phyloP scores from a whole-genome alignment of 768 basidiomycete species.

The Strobilomyces dryophilus region DNA sequence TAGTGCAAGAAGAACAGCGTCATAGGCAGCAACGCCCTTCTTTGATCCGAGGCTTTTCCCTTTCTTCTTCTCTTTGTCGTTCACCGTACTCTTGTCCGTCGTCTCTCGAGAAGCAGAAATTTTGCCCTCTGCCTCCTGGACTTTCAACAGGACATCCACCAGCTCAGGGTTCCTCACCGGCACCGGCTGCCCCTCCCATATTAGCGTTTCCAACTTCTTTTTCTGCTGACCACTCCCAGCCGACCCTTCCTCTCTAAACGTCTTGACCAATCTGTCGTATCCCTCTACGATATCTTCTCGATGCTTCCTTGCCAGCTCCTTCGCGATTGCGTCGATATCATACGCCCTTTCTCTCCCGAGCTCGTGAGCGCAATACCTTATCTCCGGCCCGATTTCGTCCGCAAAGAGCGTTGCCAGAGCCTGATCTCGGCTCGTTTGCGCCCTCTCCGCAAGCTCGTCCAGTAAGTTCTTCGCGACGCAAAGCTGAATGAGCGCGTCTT shows the following conservation, averaged over 20 bases:
- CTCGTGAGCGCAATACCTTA: conserved; percentile 89
- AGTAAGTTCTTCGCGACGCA: conserved; percentile 74
- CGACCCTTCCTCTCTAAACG: conserved; percentile 43
- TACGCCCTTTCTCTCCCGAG: conserved; percentile 75
- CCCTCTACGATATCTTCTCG: conserved; percentile 60
- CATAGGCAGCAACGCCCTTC: conserved; percentile 81
- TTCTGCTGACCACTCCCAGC: conserved; percentile 37
- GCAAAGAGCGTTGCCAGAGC: conserved; percentile 80
- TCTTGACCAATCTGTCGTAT: conserved; percentile 50
- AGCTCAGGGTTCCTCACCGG: conserved; percentile 89
- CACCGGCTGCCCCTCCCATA: conserved; percentile 81
- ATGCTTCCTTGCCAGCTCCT: conserved; percentile 55
- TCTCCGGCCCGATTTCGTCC: conserved; percentile 87
- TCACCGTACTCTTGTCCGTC: conserved; percentile 24
- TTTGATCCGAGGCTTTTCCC: conserved; percentile 49
- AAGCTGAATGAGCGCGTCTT: conserved; percentile 70
- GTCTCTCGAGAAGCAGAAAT: conserved; percentile 39
- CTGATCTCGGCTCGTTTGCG: conserved; percentile 76
- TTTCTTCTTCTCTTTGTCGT: conserved; percentile 32
- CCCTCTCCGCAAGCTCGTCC: conserved; percentile 57
- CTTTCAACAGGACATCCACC: conserved; percentile 79
- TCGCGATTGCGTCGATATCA: conserved; percentile 72
- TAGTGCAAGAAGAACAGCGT: conserved; percentile 75
- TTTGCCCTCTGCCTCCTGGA: conserved; percentile 71
- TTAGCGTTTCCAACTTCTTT: conserved; percentile 54